These are phyloP conservation scores for Tuber magnatum DNA, from an alignment of 495 filamentous ascomycete genomes.

Conservation along the genomic window DNA sequence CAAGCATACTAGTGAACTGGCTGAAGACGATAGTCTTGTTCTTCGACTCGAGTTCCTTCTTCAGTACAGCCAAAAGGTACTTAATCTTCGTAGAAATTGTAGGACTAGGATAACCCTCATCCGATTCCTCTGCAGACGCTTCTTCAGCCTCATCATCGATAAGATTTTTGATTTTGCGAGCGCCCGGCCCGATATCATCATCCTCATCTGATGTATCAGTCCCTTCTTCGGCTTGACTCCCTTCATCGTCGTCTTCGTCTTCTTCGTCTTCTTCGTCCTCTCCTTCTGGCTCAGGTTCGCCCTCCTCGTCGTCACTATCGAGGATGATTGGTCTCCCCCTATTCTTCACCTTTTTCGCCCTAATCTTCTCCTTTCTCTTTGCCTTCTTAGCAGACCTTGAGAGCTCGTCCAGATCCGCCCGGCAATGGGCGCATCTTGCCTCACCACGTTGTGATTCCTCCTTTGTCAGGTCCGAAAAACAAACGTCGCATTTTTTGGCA, in stretches of 20 bases:
- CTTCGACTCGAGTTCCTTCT: constrained; percentile 58
- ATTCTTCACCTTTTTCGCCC: constrained; percentile 33
- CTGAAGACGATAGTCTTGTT: constrained; percentile 98
- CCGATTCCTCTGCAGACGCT: constrained; percentile 23
- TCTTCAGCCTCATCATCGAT: constrained; percentile 36
- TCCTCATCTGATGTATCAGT: constrained; percentile 43
- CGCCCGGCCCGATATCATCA: constrained; percentile 21
- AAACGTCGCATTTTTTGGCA: constrained; percentile 81
- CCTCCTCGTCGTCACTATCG: constrained; percentile 50
- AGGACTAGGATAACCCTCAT: constrained; percentile 41
- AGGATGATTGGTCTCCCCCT: constrained; percentile 41
- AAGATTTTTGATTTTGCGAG: constrained; percentile 37
- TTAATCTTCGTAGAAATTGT: constrained; percentile 84
- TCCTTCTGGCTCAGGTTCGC: constrained; percentile 38
- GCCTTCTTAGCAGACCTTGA: constrained; percentile 37
- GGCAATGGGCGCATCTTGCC: constrained; percentile 65
- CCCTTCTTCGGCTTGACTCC: constrained; percentile 39
- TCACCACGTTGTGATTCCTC: constrained; percentile 53
- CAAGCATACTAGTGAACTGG: constrained; percentile 82
- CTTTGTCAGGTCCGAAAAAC: constrained; percentile 60
- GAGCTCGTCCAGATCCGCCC: constrained; percentile 52
- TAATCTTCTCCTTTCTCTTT: constrained; percentile 38
- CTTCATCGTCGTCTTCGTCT: constrained; percentile 22
- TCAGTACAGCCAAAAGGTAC: constrained; percentile 70
- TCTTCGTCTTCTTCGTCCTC: constrained; percentile 33